Conservation (phyloP, 495 filamentous ascomycete species). For the Neurospora cerealis region DNA sequence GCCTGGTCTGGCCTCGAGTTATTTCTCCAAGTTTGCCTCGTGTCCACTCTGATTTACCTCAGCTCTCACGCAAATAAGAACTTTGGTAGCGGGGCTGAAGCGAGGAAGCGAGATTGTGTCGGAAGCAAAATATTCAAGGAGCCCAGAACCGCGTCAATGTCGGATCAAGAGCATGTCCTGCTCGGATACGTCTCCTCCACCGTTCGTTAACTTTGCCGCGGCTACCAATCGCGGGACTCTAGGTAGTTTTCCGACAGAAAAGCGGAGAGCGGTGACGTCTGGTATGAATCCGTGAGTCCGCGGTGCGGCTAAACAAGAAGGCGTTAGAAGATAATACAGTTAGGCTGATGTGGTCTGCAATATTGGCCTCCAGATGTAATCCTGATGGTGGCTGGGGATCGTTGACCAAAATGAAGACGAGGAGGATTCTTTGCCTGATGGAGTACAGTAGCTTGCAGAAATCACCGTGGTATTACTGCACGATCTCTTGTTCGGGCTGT, state of each 20-base stretch:
- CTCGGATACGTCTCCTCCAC: neutral
- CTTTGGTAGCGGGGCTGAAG: neutral
- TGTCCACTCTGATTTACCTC: neutral
- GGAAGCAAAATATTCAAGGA: neutral
- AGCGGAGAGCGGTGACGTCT: slow-evolving; percentile 1
- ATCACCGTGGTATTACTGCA: neutral
- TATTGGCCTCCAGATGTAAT: neutral
- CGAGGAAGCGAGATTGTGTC: neutral
- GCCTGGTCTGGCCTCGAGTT: neutral
- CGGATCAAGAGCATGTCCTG: neutral
- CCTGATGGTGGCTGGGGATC: slow-evolving; percentile 10
- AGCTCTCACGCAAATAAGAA: neutral
- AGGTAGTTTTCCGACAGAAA: slow-evolving; percentile 10
- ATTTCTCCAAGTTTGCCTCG: neutral
- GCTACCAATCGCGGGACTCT: slow-evolving; percentile 15
- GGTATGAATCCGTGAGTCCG: neutral
- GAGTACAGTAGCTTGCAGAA: neutral
- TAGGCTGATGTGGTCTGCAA: neutral
- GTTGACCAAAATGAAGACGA: neutral
- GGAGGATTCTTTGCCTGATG: neutral
- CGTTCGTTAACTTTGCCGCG: neutral
- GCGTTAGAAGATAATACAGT: slow-evolving; percentile 2
- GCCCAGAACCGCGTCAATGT: neutral
- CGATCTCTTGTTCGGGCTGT: neutral
- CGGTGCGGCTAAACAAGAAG: slow-evolving; percentile 21